Evolutionary conservation across 805 yeast species (phyloP), one percentile per base, ranked within the genome.

Genomic region (Wickerhamiella vanderwaltii): DNA sequence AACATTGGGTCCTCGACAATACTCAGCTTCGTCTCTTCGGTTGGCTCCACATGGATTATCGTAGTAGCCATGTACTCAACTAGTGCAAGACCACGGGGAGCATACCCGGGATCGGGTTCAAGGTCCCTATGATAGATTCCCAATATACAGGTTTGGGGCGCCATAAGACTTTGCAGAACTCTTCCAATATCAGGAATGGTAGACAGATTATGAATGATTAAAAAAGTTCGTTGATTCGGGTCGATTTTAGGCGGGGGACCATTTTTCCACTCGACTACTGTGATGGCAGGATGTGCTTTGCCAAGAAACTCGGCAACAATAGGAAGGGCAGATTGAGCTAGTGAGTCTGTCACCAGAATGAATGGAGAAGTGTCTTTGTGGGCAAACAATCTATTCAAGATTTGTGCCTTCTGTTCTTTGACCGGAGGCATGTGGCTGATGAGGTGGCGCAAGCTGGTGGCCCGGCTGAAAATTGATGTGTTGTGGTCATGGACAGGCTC

Each of bases 281-380:
- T 18, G 11, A 13, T 35, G 35, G 7, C 18, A 18, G 15, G 40
- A 9, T 61, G 58, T 29, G 53, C 51, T 49, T 69, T 65, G 48
- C 66, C 58, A 2, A 68, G 58, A 36, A 86, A 66, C 54, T 85
- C 95, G 20, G 61, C 54, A 1, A 82, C 53, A 9, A 87, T 58
- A 35, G 63, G 52, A 23, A 61, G 50, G 0, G 85, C 73, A 0
- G 91, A 73, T 57, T 87, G 95, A 0, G 70, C 64, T 7, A 85
- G 59, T 1, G 81, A 68, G 56, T 91, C 97, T 6, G 72, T 54
- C 3, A 80, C 64, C 4, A 88, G 65, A 2, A 84, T 58, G 42
- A 88, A 72, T 0, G 94, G 93, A 0, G 88, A 71, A 17, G 60
- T 59, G 52, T 91, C 97, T 48, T 77, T 81, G 39, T 83, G 61